These are phyloP conservation scores for Syzygium syzygioides DNA, from an alignment of 441 rosid species.

Conservation along the genomic window DNA sequence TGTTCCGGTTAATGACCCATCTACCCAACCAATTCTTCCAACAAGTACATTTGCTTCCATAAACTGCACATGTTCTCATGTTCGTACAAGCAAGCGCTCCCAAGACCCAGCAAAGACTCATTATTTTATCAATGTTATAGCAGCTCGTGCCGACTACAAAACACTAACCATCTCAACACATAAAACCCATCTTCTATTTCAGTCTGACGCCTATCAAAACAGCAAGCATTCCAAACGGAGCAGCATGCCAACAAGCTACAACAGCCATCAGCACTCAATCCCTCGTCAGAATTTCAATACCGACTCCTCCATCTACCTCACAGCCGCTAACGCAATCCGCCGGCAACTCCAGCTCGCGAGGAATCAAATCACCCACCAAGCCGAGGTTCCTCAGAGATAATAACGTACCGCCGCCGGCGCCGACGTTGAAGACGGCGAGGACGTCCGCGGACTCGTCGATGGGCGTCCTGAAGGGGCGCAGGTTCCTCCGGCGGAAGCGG, in stretches of 20 bases:
- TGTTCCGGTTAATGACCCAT: neutral
- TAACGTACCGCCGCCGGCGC: slow-evolving; percentile 22
- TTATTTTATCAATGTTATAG: neutral
- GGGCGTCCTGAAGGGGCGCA: slow-evolving; percentile 52
- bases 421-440: slow-evolving; percentile 61
- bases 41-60: neutral
- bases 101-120: neutral
- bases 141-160: neutral
- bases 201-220: neutral
- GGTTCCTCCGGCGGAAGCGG: slow-evolving; percentile 53
- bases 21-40: neutral
- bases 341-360: neutral
- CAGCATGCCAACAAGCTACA: neutral
- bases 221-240: neutral
- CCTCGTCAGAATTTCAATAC: neutral
- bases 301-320: neutral
- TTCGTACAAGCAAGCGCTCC: neutral
- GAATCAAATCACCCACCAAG: neutral
- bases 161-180: neutral
- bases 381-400: neutral
- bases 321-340: neutral
- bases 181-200: neutral
- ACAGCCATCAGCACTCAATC: neutral
- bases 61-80: neutral
- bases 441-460: slow-evolving; percentile 67